These are phyloP conservation scores for Phytophthora kernoviae DNA, from an alignment of 352 stramenopile species.

Conservation along the genomic window DNA sequence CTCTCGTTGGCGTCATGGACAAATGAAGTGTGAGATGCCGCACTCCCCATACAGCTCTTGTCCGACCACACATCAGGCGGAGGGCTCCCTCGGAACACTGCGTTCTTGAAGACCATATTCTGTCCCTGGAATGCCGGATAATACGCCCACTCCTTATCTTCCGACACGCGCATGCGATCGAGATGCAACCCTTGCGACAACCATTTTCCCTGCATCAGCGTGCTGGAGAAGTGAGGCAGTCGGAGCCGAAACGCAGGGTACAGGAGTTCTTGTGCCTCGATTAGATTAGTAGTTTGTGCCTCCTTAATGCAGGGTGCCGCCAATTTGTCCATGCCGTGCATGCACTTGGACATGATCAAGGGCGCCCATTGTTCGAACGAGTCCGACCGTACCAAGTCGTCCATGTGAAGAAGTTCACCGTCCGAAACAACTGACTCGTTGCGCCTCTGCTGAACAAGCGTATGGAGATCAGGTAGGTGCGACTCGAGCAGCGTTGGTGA, in stretches of 20 bases:
- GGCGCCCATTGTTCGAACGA: constrained; percentile 30
- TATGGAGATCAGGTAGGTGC: constrained; percentile 6
- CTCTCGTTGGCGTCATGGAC: constrained; percentile 12
- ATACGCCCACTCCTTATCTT: constrained; percentile 27
- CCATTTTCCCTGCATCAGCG: constrained; percentile 16
- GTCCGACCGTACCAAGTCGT: constrained; percentile 25
- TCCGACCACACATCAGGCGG: constrained; percentile 30
- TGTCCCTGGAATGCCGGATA: constrained; percentile 26
- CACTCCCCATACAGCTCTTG: constrained; percentile 23
- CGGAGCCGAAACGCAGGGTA: constrained; percentile 31
- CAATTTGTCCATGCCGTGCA: constrained; percentile 29
- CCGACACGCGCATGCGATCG: constrained; percentile 25
- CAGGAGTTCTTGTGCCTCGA: constrained; percentile 32
- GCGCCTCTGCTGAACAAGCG: constrained; percentile 13
- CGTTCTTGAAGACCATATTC: constrained; percentile 32
- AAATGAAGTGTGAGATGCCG: constrained; percentile 28
- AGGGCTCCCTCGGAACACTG: constrained; percentile 24
- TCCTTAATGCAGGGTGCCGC: constrained; percentile 31
- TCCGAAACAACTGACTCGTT: constrained; percentile 5
- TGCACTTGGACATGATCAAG: constrained; percentile 30
- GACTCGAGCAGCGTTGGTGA: neutral
- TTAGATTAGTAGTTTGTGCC: constrained; percentile 17
- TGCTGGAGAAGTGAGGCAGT: constrained; percentile 13
- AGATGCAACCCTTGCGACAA: constrained; percentile 20
- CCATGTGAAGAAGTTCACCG: constrained; percentile 21